A percentile compares a stretch with the other conserved stretches of the same genome.
Conservation (phyloP, 1,284 basidiomycete species). For the Puccinia polysora region DNA sequence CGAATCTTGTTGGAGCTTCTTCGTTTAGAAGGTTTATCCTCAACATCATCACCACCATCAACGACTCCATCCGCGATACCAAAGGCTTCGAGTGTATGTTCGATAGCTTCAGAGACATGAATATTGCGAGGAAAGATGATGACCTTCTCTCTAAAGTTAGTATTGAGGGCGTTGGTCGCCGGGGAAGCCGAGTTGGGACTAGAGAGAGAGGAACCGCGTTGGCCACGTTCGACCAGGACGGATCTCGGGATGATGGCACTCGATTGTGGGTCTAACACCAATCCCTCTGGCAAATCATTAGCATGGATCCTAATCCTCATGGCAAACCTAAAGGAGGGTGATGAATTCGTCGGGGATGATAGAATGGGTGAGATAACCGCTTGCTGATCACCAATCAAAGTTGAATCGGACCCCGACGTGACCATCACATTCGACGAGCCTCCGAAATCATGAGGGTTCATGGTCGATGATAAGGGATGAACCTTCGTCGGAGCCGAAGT, state of each 20-base stretch:
- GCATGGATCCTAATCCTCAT: slow-evolving; percentile 79
- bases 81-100: slow-evolving; percentile 81
- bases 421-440: not conserved
- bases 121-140: slow-evolving; percentile 86
- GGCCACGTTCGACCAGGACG: slow-evolving; percentile 47
- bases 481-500: not conserved
- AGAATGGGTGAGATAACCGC: slow-evolving; percentile 58
- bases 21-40: slow-evolving; percentile 78
- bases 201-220: slow-evolving; percentile 54
- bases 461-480: not conserved
- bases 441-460: not conserved
- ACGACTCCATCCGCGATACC: slow-evolving; percentile 92
- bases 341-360: slow-evolving; percentile 58
- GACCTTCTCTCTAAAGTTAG: slow-evolving; percentile 61
- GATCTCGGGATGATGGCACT: slow-evolving; percentile 78
- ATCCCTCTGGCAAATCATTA: slow-evolving; percentile 83
- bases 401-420: slow-evolving; percentile 53
- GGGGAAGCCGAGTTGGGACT: slow-evolving; percentile 54
- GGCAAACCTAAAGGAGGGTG: slow-evolving; percentile 74
- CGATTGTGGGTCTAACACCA: slow-evolving; percentile 83
- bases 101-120: slow-evolving; percentile 92
- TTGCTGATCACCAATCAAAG: slow-evolving; percentile 54
- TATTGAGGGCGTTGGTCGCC: slow-evolving; percentile 60
- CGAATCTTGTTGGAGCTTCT: slow-evolving; percentile 71
- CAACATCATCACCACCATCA: slow-evolving; percentile 93